Evolutionary conservation across 495 filamentous ascomycete species (phyloP).

Genomic region (Neurospora intermedia): DNA sequence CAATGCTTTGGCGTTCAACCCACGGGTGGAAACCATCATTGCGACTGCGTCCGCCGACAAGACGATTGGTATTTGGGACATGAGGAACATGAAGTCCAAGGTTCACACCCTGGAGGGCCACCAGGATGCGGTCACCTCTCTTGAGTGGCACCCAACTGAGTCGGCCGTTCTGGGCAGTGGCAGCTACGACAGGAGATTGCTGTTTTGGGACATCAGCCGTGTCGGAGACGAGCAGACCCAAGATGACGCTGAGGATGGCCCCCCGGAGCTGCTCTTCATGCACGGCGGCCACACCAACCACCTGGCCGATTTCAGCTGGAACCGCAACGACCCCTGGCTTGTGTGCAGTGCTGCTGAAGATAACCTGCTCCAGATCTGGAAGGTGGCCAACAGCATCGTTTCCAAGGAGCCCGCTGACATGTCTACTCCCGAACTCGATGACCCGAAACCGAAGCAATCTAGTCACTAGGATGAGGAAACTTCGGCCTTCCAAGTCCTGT

Average conservation of each 20-base stretch:
- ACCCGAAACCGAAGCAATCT: conserved; percentile 2
- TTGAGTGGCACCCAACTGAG: conserved; percentile 90
- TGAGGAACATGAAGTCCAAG: conserved; percentile 77
- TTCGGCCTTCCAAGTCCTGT: neutral
- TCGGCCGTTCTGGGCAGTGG: conserved; percentile 77
- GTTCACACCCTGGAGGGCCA: conserved; percentile 81
- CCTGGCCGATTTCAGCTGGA: conserved; percentile 95
- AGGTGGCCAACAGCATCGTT: conserved; percentile 82
- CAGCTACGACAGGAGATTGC: conserved; percentile 83
- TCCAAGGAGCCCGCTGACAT: conserved; percentile 71
- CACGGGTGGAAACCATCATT: conserved; percentile 70
- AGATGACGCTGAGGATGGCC: conserved; percentile 93
- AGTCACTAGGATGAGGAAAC: neutral
- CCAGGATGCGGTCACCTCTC: conserved; percentile 74
- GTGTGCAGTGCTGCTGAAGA: conserved; percentile 92
- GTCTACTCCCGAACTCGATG: conserved; percentile 66
- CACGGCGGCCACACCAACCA: conserved; percentile 97
- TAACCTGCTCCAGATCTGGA: conserved; percentile 95
- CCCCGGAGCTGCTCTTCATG: conserved; percentile 97
- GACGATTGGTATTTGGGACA: conserved; percentile 89
- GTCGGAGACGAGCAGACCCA: conserved; percentile 90
- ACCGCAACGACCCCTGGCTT: conserved; percentile 89
- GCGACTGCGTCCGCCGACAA: conserved; percentile 93
- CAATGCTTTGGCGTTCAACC: conserved; percentile 90
- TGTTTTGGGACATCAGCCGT: conserved; percentile 90